Evolutionary conservation across 768 basidiomycete genomes (phyloP).

Genomic region (Rhizopogon vesiculosus): DNA sequence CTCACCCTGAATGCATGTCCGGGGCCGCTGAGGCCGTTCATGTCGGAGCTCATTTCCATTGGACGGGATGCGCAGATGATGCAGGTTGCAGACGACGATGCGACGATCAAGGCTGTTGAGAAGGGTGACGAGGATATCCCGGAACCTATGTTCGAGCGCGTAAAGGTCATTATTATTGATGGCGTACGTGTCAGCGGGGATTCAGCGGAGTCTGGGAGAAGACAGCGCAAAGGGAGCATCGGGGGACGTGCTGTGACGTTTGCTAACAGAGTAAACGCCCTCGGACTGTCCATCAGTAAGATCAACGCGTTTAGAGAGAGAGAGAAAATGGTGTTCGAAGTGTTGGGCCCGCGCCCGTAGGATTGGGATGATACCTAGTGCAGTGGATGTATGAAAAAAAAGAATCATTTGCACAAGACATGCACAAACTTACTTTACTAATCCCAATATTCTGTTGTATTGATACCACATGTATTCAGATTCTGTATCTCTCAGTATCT

Average conservation of each 20-base stretch:
- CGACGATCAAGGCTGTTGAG: slow-evolving; percentile 39
- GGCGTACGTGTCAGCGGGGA: slow-evolving; percentile 33
- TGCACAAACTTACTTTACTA: not conserved
- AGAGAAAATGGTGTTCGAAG: slow-evolving; percentile 66
- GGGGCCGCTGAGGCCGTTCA: slow-evolving; percentile 57
- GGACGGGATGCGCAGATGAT: slow-evolving; percentile 46
- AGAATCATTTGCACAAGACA: not conserved
- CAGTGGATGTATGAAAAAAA: not conserved
- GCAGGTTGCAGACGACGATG: slow-evolving; percentile 47
- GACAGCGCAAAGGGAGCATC: slow-evolving; percentile 41
- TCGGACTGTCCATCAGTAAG: slow-evolving; percentile 67
- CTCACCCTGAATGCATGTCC: slow-evolving; percentile 64
- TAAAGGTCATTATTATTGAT: slow-evolving; percentile 49
- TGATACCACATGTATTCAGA: not conserved
- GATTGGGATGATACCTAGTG: not conserved
- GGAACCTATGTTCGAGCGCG: slow-evolving; percentile 50
- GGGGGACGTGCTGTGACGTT: slow-evolving; percentile 67
- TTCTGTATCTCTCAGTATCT: not conserved
- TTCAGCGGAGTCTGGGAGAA: slow-evolving; percentile 21
- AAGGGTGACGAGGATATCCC: slow-evolving; percentile 31
- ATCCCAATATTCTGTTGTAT: not conserved
- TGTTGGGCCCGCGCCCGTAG: slow-evolving; percentile 44
- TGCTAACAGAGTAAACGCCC: slow-evolving; percentile 70
- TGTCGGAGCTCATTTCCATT: slow-evolving; percentile 57
- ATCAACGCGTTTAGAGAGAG: slow-evolving; percentile 69